Base-by-base conservation (phyloP, 2,329 filamentous ascomycete species). In the Cladorrhinum sp. region DNA sequence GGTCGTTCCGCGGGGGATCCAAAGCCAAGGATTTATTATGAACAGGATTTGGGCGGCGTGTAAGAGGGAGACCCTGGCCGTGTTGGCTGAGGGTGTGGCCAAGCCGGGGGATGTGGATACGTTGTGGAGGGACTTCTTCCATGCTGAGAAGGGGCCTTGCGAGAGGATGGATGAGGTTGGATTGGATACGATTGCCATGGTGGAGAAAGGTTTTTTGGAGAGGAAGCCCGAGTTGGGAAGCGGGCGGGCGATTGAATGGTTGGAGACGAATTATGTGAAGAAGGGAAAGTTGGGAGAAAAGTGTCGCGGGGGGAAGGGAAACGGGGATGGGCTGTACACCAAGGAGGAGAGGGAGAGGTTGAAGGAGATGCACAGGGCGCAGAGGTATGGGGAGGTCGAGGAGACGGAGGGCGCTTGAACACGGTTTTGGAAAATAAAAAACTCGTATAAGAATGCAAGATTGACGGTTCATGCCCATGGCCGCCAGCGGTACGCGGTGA, bases 21-120 rank as follows among this genome's bases (percentile, higher is more conserved):
- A 74, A 53, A 72, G 70, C 5, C 68, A 64, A 4, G 73, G 73
- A 2, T 70, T 74, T 49, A 69, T 74, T 39, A 72, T 74, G 62
- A 73, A 75, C 61, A 67, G 73, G 7, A 67, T 75, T 58, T 75
- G 73, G 73, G 73, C 70, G 1, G 73, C 73, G 5, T 62, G 71
- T 62, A 75, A 74, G 68, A 69, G 72, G 4, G 73, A 75, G 65
- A 69, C 67, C n/a, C 59, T 74, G 21, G 67, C 62, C 20, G 66
- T 74, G 6, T 49, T 74, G 28, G 61, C 68, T 10, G 72, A 74
- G 56, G 72, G 69, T 2, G 71, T 74, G 0, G 69, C 72, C 1
- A 67, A 63, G 2, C 72, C 73, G 3, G 65, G 62, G 18, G 71
- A 74, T n/a, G 66, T 75, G 8, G 73, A 75, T 28, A 66, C 65